phyloP scores from a whole-genome alignment of 2,329 filamentous ascomycete genomes.

The Rhinocladiella similis region DNA sequence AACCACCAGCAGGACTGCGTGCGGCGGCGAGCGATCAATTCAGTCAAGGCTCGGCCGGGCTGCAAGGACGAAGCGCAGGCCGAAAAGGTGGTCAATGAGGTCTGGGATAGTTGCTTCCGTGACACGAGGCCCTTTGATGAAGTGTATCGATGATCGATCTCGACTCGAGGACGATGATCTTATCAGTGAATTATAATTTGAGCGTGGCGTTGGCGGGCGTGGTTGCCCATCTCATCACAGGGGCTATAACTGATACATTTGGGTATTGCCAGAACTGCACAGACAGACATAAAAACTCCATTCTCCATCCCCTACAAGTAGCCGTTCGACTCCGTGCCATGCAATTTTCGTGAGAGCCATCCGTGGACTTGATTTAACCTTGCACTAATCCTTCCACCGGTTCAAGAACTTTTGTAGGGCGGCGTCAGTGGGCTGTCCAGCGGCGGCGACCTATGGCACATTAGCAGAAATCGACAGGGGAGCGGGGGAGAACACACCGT shows the following conservation, averaged over 20 bases:
- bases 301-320: constrained; percentile 4
- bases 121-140: constrained; percentile 97
- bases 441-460: constrained; percentile 52
- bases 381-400: constrained; percentile 57
- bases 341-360: constrained; percentile 10
- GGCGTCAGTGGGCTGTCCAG: constrained; percentile 46
- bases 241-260: too few relatives aligned
- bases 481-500: constrained; percentile 49
- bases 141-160: constrained; percentile 68
- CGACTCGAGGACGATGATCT: not conserved
- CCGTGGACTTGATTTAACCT: not conserved
- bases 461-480: constrained; percentile 6
- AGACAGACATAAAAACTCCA: constrained; percentile 18
- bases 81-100: constrained; percentile 84
- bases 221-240: not conserved
- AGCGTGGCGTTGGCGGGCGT: constrained; percentile 25
- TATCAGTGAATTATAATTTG: constrained; percentile 1
- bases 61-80: constrained; percentile 88
- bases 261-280: too few relatives aligned
- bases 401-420: constrained; percentile 60
- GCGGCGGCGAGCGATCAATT: constrained; percentile 73
- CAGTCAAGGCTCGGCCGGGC: constrained; percentile 72
- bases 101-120: constrained; percentile 96
- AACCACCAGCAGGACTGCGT: constrained; percentile 95
- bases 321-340: constrained; percentile 5